Evolutionary conservation across 495 filamentous ascomycete genomes (phyloP).

Genomic region (Aspergillus cavernicola): DNA sequence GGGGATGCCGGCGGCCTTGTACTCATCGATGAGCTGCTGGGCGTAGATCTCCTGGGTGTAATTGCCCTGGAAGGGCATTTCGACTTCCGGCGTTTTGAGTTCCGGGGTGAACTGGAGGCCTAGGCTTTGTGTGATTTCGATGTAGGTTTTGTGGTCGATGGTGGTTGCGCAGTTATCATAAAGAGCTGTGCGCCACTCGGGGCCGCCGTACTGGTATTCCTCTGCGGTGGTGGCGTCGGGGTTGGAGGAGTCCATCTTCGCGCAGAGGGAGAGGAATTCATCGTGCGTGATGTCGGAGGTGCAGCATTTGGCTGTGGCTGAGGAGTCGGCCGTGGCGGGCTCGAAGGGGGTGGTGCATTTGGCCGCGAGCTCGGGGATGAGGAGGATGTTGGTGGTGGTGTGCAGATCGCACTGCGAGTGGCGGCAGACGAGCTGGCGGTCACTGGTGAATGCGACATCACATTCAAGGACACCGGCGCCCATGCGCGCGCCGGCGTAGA

Average conservation of each 20-base stretch:
- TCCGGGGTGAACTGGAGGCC: conserved; percentile 58
- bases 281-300: conserved; percentile 58
- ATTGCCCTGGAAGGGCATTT: conserved; percentile 56
- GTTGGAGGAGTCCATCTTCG: conserved; percentile 59
- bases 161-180: conserved; percentile 55
- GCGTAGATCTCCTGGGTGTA: conserved; percentile 57
- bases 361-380: conserved; percentile 48
- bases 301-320: conserved; percentile 56
- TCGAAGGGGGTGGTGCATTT: conserved; percentile 60
- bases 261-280: conserved; percentile 58
- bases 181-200: conserved; percentile 53
- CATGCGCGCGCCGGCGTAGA: conserved; percentile 53
- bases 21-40: conserved; percentile 57
- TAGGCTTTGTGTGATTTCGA: conserved; percentile 47
- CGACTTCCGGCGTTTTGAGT: conserved; percentile 55
- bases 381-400: conserved; percentile 60
- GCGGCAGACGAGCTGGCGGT: conserved; percentile 58
- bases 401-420: conserved; percentile 62
- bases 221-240: conserved; percentile 47
- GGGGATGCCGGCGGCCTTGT: conserved; percentile 46
- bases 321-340: conserved; percentile 38
- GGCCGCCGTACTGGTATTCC: conserved; percentile 51
- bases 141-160: conserved; percentile 50
- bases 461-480: conserved; percentile 64
- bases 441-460: conserved; percentile 59